Evolutionary conservation across 108 stramenopile genomes (phyloP).

Genomic region (Chaetoceros tenuissimus): DNA sequence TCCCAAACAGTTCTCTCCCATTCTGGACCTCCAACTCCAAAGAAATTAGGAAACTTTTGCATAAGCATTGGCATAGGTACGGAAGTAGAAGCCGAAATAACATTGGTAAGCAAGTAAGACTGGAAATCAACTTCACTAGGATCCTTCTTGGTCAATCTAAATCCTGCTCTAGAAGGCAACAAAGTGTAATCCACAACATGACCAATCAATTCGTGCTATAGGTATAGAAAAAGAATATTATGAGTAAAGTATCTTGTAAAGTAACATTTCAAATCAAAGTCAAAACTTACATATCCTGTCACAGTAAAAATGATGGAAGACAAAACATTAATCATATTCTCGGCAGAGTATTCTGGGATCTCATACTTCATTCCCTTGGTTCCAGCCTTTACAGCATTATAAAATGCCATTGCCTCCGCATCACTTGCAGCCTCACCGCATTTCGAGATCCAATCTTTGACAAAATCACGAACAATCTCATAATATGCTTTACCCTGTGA

Average conservation of each 20-base stretch:
- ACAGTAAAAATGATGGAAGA: constrained; percentile 6
- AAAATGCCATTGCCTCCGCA: constrained; percentile 2
- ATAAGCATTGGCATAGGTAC: not conserved
- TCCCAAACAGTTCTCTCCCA: constrained; percentile 5
- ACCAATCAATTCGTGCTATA: constrained; percentile 10
- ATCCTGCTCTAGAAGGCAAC: not conserved
- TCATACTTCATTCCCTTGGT: constrained; percentile 6
- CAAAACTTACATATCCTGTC: constrained; percentile 8
- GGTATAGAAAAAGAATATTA: too few species aligned
- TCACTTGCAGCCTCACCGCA: constrained; percentile 3
- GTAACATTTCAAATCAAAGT: too few species aligned
- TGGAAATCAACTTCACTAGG: constrained; percentile 6
- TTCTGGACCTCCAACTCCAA: constrained; percentile 2
- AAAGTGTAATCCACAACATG: constrained; percentile 3
- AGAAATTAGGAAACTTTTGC: not conserved
- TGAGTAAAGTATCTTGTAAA: too few species aligned
- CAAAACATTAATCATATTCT: constrained; percentile 5
- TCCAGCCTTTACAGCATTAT: not conserved
- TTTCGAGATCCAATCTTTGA: constrained; percentile 1
- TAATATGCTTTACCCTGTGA: constrained; percentile 6
- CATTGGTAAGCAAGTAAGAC: not conserved
- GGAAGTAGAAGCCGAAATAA: constrained; percentile 3
- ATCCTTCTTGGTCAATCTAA: not conserved
- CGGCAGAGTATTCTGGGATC: not conserved
- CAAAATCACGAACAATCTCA: constrained; percentile 13